Evolutionary conservation across 371 early-diverging fungal genomes (phyloP), one percentile per base, ranked within the genome.

Genomic region (Batkoa obscura): DNA sequence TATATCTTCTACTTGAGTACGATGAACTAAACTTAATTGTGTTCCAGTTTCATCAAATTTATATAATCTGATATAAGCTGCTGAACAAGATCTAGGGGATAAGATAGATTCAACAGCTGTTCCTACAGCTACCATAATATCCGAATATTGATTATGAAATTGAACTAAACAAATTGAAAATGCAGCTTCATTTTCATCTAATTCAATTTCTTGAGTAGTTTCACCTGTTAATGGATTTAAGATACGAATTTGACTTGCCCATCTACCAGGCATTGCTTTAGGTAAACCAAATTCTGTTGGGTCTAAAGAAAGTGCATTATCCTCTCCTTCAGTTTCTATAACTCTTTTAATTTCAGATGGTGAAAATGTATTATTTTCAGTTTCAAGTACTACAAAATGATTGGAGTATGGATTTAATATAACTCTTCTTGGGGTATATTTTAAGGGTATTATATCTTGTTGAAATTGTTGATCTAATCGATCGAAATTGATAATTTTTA

Each of bases 211-310:
- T 46, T 76, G 75, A 8, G 78, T 59, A 0, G 89, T 83, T 51
- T 81, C 83, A 13, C 85, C 84, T n/a, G 69, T 72, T 49, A 83
- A 71, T 1, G 95, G 92, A 46, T 89, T 84, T 9, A 90, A 43
- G 36, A 97, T 67, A 6, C 93, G 77, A 36, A 97, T 78, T 55
- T 87, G 81, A 48, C 86, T 84, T 0, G 90, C 89, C 92, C 95
- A 94, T 61, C 76, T 77, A 34, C 92, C 90, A 2, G 73, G 56
- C 5, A 60, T 65, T 1, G 80, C 75, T 41, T 80, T 72, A 0
- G 83, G 76, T 46, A 81, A 72, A 1, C 91, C 91, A 70, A 90
- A 92, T 52, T 74, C 69, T n/a, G 82, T 75, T 37, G 84, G 66
- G 45, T 58, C 67, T 34, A 58, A 2, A 13, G 62, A 62, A 17